phyloP scores from a whole-genome alignment of 495 filamentous ascomycete species.

The Annulohypoxylon stygium region DNA sequence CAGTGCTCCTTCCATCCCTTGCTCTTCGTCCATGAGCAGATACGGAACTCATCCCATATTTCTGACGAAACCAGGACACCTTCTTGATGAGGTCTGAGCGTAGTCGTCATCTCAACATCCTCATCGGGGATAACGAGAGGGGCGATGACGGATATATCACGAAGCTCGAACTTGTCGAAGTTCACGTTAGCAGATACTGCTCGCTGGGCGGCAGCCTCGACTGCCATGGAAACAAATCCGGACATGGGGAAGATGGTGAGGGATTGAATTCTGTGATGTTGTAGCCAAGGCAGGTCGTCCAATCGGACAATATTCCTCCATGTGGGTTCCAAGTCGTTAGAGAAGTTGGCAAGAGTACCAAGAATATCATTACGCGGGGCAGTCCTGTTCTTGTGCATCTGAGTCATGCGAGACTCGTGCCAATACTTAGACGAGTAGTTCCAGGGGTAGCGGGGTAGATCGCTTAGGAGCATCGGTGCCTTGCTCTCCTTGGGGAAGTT shows the following conservation, averaged over 20 bases:
- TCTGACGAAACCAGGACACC: constrained; percentile 53
- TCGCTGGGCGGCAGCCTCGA: constrained; percentile 65
- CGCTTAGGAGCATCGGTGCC: constrained; percentile 53
- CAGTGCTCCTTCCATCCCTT: constrained; percentile 64
- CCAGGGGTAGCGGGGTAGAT: constrained; percentile 66
- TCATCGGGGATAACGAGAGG: constrained; percentile 64
- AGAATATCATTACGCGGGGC: constrained; percentile 66
- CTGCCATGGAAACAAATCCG: constrained; percentile 67
- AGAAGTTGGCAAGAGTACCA: constrained; percentile 62
- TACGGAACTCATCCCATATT: constrained; percentile 61
- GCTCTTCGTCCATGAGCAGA: constrained; percentile 60
- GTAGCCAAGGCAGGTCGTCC: constrained; percentile 66
- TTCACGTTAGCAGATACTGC: constrained; percentile 45
- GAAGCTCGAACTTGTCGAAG: constrained; percentile 60
- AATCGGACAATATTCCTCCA: constrained; percentile 68
- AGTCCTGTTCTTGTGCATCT: constrained; percentile 62
- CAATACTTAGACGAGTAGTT: constrained; percentile 64
- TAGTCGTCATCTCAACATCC: constrained; percentile 61
- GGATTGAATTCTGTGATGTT: constrained; percentile 64
- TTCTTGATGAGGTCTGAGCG: constrained; percentile 57
- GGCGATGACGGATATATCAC: constrained; percentile 57
- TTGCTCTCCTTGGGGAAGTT: constrained; percentile 58
- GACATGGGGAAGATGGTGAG: constrained; percentile 71
- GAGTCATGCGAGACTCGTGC: constrained; percentile 66
- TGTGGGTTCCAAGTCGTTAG: constrained; percentile 60